Percentiles rank a stretch among this genome's conserved stretches.
phyloP scores from a whole-genome alignment of 305 asterid genomes.

The Andrographis paniculata region DNA sequence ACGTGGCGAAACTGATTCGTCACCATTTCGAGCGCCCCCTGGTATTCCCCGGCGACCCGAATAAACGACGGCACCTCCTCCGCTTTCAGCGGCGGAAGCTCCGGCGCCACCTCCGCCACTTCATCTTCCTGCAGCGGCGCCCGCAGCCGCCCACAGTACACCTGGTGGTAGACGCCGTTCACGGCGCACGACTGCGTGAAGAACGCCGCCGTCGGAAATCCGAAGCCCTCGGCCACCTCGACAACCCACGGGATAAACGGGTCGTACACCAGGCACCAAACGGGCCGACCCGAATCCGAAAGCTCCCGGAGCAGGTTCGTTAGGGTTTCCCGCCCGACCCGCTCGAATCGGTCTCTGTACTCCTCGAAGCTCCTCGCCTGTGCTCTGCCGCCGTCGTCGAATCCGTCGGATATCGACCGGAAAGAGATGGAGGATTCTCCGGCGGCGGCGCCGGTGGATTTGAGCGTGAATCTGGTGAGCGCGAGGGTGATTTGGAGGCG shows the following conservation, averaged over 20 bases:
- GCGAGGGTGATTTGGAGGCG: conserved; percentile 27
- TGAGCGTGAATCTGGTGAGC: conserved; percentile 11
- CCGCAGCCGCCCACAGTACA: conserved; percentile 16
- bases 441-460: conserved; percentile 14
- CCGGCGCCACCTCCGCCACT: conserved; percentile 19
- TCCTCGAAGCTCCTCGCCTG: conserved; percentile 23
- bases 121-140: conserved; percentile 14
- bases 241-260: conserved; percentile 33
- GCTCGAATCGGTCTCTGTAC: conserved; percentile 19
- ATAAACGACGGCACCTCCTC: conserved; percentile 28
- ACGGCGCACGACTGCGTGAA: conserved; percentile 39
- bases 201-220: conserved; percentile 21
- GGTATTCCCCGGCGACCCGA: conserved; percentile 14
- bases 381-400: conserved; percentile 37
- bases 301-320: conserved; percentile 29
- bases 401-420: conserved; percentile 43
- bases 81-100: conserved; percentile 20
- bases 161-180: conserved; percentile 25
- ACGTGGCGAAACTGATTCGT: conserved; percentile 25
- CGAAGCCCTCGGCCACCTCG: conserved; percentile 24
- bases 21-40: conserved; percentile 18
- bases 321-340: conserved; percentile 28
- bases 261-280: conserved; percentile 25
- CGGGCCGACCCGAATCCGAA: conserved; percentile 17
- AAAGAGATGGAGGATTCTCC: neutral